phyloP scores from a whole-genome alignment of 495 filamentous ascomycete genomes.

The Cetradonia linearis region DNA sequence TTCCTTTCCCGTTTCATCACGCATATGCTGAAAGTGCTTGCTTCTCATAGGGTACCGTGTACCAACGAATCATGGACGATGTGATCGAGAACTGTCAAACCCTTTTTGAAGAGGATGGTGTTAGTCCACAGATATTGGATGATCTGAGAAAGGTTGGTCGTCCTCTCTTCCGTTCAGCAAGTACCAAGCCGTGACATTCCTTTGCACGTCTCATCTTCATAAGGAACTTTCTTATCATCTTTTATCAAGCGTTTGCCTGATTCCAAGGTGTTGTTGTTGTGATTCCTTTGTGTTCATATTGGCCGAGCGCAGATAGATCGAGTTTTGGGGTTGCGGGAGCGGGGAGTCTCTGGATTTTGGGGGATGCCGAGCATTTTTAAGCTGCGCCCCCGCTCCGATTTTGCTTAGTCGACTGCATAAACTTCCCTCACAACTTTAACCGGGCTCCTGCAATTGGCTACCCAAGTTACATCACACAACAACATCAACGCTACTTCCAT shows the following conservation, averaged over 20 bases:
- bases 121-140: slow-evolving; percentile 72
- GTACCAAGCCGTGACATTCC: background rate
- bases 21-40: slow-evolving; percentile 21
- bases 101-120: slow-evolving; percentile 94
- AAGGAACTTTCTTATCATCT: background rate
- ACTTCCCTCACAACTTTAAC: slow-evolving; percentile 18
- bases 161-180: slow-evolving; percentile 12
- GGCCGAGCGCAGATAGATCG: slow-evolving; percentile 10
- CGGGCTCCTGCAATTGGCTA: slow-evolving; percentile 20
- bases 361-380: slow-evolving; percentile 25
- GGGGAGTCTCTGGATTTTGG: slow-evolving; percentile 19
- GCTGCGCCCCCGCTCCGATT: slow-evolving; percentile 22
- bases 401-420: slow-evolving; percentile 15
- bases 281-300: background rate
- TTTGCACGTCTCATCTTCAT: background rate
- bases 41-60: slow-evolving; percentile 59
- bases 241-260: background rate
- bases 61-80: slow-evolving; percentile 82
- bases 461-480: background rate
- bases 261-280: background rate
- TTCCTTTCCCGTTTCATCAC: slow-evolving; percentile 3
- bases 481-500: background rate
- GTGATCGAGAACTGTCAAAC: slow-evolving; percentile 79
- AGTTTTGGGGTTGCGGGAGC: slow-evolving; percentile 13
- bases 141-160: slow-evolving; percentile 72